Base-by-base conservation (phyloP, 495 filamentous ascomycete species). In the Neurospora sp. region DNA sequence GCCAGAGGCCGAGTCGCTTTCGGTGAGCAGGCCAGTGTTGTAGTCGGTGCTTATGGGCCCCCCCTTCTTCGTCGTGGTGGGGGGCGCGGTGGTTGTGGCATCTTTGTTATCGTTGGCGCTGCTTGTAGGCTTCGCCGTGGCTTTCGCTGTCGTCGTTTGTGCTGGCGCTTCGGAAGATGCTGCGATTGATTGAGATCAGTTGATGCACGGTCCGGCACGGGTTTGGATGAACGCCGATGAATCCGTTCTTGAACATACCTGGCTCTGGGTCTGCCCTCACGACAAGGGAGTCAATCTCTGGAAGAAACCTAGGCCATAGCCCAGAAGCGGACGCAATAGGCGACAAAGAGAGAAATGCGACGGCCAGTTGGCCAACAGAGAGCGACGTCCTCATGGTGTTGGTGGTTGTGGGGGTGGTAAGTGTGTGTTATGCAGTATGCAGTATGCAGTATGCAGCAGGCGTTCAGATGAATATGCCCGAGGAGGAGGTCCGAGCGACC, bases 231-330 rank as follows among this genome's bases (percentile, higher is more conserved):
- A 11, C 59, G 20, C 48, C 48, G 11, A 27, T 27, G 48, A 59
- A 39, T 35, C 72, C 37, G 66, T 75, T 75, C 48, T 27, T 14
- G 75, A 75, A 74, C 76, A 79, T 78, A 23, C 10, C 74, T 74
- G 38, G 78, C 39, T 70, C 69, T 72, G 69, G 77, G 66, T 84
- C 78, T 70, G 78, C 79, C 41, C 83, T 78, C 23, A 81, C 82
- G 12, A 84, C 80, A 46, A 85, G 71, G 4, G 77, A 71, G 71
- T 85, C 82, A 27, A 79, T 8, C 11, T 81, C 79, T 27, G 82
- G 82, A 11, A 83, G 77, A 79, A 77, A 82, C n/a, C 74, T 73
- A n/a, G 80, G 78, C 79, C 79, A 81, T 71, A 75, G 11, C 35
- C 77, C 59, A 78, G 76, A 77, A 9, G 83, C 82, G 16, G 80